Base-by-base conservation (phyloP, 148 eudicot species). In the Rhododendron ferrugineum region DNA sequence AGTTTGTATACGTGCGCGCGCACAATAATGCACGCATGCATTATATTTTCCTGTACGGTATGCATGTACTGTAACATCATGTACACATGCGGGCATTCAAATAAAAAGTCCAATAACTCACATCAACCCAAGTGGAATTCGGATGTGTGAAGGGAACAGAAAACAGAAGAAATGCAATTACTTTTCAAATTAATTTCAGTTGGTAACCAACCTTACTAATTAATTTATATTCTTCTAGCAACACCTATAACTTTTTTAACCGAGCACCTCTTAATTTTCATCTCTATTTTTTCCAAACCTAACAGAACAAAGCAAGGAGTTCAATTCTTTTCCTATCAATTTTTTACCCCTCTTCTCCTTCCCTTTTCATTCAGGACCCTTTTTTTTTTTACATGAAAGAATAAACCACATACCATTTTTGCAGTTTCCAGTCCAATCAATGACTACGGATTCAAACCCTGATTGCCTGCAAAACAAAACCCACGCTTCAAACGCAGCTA, bases 401-500 rank as follows among this genome's bases (percentile, higher is more conserved):
- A 20, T 6, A 11, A 3, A 74, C 36, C 56, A 15, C 80, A 36
- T 50, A 84, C 85, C 85, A 84, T 84, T 23, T 23, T 84, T 50
- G 79, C 85, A 83, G 42, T 50, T 52, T 73, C 52, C 13, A 84
- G 50, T 37, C 77, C 80, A 75, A 54, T 14, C 80, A 75, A 54
- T 14, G 22, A 13, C 49, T 6, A 28, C 36, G 28, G 3, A 22
- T 76, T 56, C 77, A 84, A 50, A 50, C 68, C 47, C 47, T 10
- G 49, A 84, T 84, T 73, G 66, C 44, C 49, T 52, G 80, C 66
- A 84, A 36, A 83, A 75, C 49, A 52, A 74, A 54, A 79, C 79
- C 85, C 37, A 75, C 20, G 37, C 14, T 13, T 84, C 13, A 37
- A 70, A 84, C 23, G 11, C 52, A 54, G 26, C 70, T 3, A 83